phyloP scores from a whole-genome alignment of 305 asterid genomes.

The Fraxinus albicans region DNA sequence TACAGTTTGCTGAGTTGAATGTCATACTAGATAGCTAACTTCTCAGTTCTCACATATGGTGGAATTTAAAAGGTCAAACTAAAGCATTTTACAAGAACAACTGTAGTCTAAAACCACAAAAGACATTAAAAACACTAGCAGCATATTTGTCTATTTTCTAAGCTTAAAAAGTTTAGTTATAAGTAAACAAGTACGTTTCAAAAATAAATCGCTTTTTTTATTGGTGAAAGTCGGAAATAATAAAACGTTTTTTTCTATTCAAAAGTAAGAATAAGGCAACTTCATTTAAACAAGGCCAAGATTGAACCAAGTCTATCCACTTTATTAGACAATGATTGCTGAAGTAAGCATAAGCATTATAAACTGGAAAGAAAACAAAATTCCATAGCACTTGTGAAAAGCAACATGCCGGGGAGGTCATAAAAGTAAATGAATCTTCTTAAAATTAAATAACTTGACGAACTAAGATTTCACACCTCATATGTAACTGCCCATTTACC shows the following conservation, averaged over 20 bases:
- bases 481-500: slow-evolving; percentile 98
- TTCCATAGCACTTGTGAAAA: not conserved
- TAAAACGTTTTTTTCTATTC: not conserved
- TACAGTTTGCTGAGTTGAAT: not conserved
- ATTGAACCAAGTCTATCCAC: not conserved
- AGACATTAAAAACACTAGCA: not conserved
- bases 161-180: not conserved
- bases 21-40: not conserved
- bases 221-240: not conserved
- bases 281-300: not conserved
- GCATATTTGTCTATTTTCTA: not conserved
- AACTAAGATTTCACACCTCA: slow-evolving; percentile 54
- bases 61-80: not conserved
- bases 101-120: not conserved
- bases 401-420: not conserved
- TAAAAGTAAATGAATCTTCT: not conserved
- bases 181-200: not conserved
- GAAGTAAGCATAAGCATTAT: not conserved
- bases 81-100: not conserved
- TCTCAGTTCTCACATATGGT: not conserved
- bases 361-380: not conserved
- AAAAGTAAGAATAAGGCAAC: not conserved
- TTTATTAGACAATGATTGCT: not conserved
- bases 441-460: not conserved
- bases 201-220: not conserved